Base-by-base conservation (phyloP, 257 asterid species). In the Primulina huaijiensis region DNA sequence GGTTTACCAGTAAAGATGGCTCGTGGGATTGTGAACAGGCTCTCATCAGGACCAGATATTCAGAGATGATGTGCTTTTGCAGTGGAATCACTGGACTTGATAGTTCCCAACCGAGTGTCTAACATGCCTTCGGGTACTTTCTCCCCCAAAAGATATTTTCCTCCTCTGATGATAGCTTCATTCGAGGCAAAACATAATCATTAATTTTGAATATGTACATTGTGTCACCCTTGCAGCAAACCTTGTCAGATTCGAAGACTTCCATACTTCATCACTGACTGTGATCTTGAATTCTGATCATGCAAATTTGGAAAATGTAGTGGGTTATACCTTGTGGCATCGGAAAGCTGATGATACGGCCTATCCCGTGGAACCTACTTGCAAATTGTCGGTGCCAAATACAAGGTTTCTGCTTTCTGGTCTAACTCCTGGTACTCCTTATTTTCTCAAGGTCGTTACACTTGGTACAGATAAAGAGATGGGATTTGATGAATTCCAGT, bases 11-110 rank as follows among this genome's bases (percentile, higher is more conserved):
- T 81, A 58, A 91, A 85, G 73, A 88, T 71, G 84, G 95, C 92
- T 71, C 84, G 96, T 65, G 86, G 92, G 75, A 91, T 91, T 62
- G 97, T 89, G 68, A 91, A 84, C 74, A 68, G 97, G 78, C 96
- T 91, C 77, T 84, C 90, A 35, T 87, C 96, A 20, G 92, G 95
- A 63, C 83, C 85, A 0, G 80, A 82, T 21, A 85, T 89, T 78
- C 96, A 91, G 73, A 83, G 76, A 75, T 76, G 84, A 55, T 91
- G 96, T 68, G 87, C 86, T 63, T 84, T 89, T 70, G 97, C 92
- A 40, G 74, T 89, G 77, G 96, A 84, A 69, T 80, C 90, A 77
- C 78, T 89, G 62, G 96, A 91, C 82, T 75, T 70, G 65, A 67
- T 81, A 84, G 84, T 82, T 71, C 74, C 79, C 12, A 74, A 77